Percentiles rank a stretch among this genome's conserved stretches.
Evolutionary conservation across 495 filamentous ascomycete species (phyloP).

Genomic region (Patellaria atrata): DNA sequence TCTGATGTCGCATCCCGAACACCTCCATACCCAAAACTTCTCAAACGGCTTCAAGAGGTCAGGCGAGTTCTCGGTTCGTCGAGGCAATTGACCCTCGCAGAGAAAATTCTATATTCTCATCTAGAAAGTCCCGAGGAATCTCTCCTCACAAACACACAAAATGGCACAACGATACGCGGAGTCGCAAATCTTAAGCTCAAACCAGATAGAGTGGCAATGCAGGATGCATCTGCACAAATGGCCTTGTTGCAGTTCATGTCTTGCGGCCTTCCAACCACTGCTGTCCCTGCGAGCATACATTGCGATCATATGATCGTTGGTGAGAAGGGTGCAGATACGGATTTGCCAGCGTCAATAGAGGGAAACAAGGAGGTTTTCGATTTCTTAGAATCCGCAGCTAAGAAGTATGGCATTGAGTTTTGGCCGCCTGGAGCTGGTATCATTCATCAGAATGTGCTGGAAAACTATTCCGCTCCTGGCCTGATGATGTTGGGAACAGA

Average conservation of each 20-base stretch:
- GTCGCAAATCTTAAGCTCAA: slow-evolving; percentile 92
- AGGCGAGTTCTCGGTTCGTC: slow-evolving; percentile 53
- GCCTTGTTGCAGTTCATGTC: slow-evolving; percentile 97
- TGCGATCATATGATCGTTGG: slow-evolving; percentile 99
- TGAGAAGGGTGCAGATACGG: slow-evolving; percentile 71
- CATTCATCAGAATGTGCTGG: slow-evolving; percentile 94
- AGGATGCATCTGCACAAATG: slow-evolving; percentile 98
- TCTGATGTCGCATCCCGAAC: slow-evolving; percentile 36
- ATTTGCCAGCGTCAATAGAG: slow-evolving; percentile 73
- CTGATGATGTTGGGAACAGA: slow-evolving; percentile 99
- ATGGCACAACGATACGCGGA: slow-evolving; percentile 69
- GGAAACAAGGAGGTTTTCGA: slow-evolving; percentile 96
- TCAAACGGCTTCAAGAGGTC: slow-evolving; percentile 45
- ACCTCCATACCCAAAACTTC: slow-evolving; percentile 51
- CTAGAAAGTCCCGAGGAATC: slow-evolving; percentile 76
- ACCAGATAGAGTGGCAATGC: slow-evolving; percentile 95
- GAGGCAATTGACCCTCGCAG: slow-evolving; percentile 68
- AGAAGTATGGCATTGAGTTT: slow-evolving; percentile 96
- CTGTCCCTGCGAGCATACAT: slow-evolving; percentile 95
- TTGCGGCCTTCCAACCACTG: slow-evolving; percentile 75
- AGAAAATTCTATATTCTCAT: slow-evolving; percentile 97
- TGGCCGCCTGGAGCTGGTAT: slow-evolving; percentile 99
- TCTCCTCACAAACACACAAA: slow-evolving; percentile 60
- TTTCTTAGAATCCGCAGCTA: slow-evolving; percentile 85
- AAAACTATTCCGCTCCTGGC: slow-evolving; percentile 95